Percentiles rank a stretch among this genome's conserved stretches.
phyloP scores from a whole-genome alignment of 2,329 filamentous ascomycete genomes.

The Lasiodiplodia sp. region DNA sequence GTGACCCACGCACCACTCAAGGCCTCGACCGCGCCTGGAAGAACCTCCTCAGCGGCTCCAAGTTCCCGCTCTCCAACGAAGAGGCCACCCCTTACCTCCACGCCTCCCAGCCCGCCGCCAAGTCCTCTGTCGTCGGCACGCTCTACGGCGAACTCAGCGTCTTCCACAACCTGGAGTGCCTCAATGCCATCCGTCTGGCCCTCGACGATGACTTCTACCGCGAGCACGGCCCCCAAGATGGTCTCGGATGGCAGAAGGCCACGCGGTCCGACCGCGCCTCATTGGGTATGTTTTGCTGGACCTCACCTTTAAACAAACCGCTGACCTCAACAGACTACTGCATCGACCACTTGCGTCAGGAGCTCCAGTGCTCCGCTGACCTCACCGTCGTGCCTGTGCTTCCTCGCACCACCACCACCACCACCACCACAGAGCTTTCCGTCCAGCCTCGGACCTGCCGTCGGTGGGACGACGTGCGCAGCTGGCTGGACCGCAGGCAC shows the following conservation, averaged over 20 bases:
- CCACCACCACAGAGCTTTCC: neutral
- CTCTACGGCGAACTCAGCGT: slow-evolving; percentile 28
- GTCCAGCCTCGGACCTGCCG: slow-evolving; percentile 24
- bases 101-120: neutral
- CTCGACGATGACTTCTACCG: slow-evolving; percentile 27
- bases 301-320: neutral
- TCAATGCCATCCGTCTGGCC: slow-evolving; percentile 21
- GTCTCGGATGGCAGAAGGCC: slow-evolving; percentile 21
- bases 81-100: slow-evolving; percentile 17
- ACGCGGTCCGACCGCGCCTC: neutral
- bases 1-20: slow-evolving; percentile 16
- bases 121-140: neutral
- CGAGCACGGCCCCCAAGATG: slow-evolving; percentile 25
- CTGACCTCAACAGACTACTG: slow-evolving; percentile 25
- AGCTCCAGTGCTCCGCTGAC: slow-evolving; percentile 28
- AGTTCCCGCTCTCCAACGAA: slow-evolving; percentile 23
- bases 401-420: neutral
- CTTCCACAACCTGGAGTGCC: slow-evolving; percentile 27
- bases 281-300: slow-evolving; percentile 9
- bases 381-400: slow-evolving; percentile 25
- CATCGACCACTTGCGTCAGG: slow-evolving; percentile 27
- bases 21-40: slow-evolving; percentile 29
- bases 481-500: slow-evolving; percentile 27
- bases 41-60: neutral
- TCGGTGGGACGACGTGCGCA: slow-evolving; percentile 26